Conservation (phyloP, 116 monocot species). For the Iris pallida region DNA sequence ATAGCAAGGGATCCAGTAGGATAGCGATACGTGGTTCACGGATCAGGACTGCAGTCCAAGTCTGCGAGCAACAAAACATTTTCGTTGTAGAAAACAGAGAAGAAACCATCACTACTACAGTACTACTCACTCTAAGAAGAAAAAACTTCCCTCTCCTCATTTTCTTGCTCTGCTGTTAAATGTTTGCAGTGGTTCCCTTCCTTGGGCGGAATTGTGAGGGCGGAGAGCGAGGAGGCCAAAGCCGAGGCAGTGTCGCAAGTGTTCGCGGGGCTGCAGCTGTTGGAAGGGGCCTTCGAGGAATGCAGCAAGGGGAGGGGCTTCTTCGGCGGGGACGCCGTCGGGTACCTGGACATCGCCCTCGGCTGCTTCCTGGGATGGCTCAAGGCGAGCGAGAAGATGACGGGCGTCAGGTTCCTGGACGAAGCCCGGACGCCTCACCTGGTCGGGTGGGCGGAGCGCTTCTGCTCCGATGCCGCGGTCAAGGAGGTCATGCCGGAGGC, state of each 20-base stretch:
- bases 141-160: no score
- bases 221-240: neutral
- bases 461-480: constrained; percentile 2
- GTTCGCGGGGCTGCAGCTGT: constrained; percentile 2
- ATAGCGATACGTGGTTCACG: no score
- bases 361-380: constrained; percentile 20
- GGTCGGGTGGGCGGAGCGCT: constrained; percentile 17
- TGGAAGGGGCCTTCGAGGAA: constrained; percentile 22
- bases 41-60: no score
- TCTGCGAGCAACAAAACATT: no score
- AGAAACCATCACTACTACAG: no score
- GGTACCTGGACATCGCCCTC: constrained; percentile 19
- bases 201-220: no score
- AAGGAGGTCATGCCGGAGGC: constrained; percentile 9
- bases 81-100: no score
- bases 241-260: neutral
- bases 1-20: no score
- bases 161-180: no score
- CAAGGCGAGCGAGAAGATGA: constrained; percentile 9
- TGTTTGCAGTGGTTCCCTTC: no score
- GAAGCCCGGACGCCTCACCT: constrained; percentile 15
- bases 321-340: constrained; percentile 23
- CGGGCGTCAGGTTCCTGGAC: constrained; percentile 9
- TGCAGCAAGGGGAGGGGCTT: constrained; percentile 28
- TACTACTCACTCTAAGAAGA: no score